These are phyloP conservation scores for Lentinus tigrinus DNA, from an alignment of 768 basidiomycete genomes.

Conservation along the genomic window DNA sequence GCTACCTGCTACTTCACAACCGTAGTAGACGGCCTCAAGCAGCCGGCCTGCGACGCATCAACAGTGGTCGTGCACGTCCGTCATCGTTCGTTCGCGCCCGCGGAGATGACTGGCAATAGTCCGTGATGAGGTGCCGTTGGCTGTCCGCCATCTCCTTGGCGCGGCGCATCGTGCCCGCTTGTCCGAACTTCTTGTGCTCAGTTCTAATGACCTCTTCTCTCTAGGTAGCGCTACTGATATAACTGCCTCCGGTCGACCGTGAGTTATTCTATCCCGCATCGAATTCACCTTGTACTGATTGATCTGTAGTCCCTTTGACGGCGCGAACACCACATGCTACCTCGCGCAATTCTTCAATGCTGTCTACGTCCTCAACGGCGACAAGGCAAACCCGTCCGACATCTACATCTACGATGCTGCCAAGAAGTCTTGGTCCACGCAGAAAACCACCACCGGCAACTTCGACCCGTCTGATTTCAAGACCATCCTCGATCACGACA, in stretches of 20 bases:
- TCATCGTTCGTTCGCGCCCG: too few relatives aligned
- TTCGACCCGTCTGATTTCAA: conserved; percentile 66
- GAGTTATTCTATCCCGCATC: conserved; percentile 29
- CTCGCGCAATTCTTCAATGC: conserved; percentile 82
- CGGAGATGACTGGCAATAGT: too few relatives aligned
- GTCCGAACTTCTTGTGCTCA: not conserved
- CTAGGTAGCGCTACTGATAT: conserved; percentile 63
- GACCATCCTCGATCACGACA: conserved; percentile 90
- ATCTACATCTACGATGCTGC: conserved; percentile 82
- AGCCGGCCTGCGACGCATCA: too few relatives aligned
- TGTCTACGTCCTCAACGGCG: conserved; percentile 80
- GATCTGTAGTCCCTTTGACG: conserved; percentile 59
- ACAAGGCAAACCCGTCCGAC: conserved; percentile 62
- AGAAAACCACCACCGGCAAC: conserved; percentile 49
- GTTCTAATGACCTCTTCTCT: not conserved
- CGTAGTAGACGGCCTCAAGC: too few relatives aligned
- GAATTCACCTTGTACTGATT: not conserved
- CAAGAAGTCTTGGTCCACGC: conserved; percentile 76
- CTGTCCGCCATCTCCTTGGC: too few relatives aligned
- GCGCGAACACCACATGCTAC: conserved; percentile 64
- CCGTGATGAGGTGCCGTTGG: too few relatives aligned
- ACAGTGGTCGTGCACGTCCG: not conserved
- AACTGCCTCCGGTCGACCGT: conserved; percentile 78
- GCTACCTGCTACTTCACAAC: too few relatives aligned
- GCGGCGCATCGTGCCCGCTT: not conserved